Evolutionary conservation across 345 rosid species (phyloP), one percentile per base, ranked within the genome.

Genomic region (Pistacia vera): DNA sequence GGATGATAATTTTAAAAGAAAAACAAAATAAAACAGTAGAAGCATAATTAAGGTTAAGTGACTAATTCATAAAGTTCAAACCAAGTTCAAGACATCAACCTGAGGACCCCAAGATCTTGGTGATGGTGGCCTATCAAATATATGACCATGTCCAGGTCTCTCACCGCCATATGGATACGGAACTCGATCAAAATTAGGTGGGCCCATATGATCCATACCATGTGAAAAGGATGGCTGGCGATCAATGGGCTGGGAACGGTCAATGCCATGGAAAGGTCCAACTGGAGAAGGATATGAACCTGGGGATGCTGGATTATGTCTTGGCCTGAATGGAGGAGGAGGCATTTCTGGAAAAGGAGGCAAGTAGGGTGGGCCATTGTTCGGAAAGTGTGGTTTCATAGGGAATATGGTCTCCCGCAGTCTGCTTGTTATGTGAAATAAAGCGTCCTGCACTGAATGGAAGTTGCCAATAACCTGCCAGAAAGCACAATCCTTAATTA

Each of bases 71-170:
- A 28, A 69, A 18, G 49, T 58, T 55, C 44, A 49, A 75, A 46
- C 61, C 20, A 49, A 68, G 38, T n/a, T 49, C 58, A 18, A 64
- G 25, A 13, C 57, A 75, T 86, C 56, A 78, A 92, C 97, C 89
- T 89, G 92, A 35, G 89, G 86, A 67, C 88, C 85, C 94, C 93
- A 92, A 61, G 90, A 86, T 87, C 89, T 85, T 60, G 97, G 97
- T 54, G 97, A 90, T 49, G 90, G 83, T 73, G 89, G 86, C 59
- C 87, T 82, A 63, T 90, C 97, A 87, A 80, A 90, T 56, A 85
- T 85, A 72, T 90, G 91, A 77, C 90, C 92, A 84, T 87, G 88
- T 71, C 88, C 88, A 72, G 78, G 90, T 72, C 89, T 83, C 59
- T 90, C 97, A 68, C 86, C 73, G 70, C 81, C 77, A 64, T 82